phyloP scores from a whole-genome alignment of 305 asterid species.

The Fraxinus greggii region DNA sequence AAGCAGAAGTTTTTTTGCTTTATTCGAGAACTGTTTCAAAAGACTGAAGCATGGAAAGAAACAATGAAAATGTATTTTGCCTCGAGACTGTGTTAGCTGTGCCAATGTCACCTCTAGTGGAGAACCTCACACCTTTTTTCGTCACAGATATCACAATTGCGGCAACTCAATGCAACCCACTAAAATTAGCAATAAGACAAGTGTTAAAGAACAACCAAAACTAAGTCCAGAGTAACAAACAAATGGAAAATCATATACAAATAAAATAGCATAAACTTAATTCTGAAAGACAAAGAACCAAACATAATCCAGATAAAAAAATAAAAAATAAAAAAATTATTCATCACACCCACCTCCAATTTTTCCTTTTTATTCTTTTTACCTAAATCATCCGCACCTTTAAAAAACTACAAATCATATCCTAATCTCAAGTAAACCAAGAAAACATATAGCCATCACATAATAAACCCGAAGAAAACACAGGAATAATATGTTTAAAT shows the following conservation, averaged over 20 bases:
- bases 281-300: not conserved
- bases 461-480: not conserved
- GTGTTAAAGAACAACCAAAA: not conserved
- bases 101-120: conserved; percentile 91
- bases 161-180: not conserved
- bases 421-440: not conserved
- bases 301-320: not conserved
- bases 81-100: conserved; percentile 78
- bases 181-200: not conserved
- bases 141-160: conserved; percentile 90
- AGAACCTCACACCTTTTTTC: conserved; percentile 91
- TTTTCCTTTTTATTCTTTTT: no score
- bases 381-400: no score
- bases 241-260: not conserved
- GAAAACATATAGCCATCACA: not conserved
- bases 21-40: not conserved
- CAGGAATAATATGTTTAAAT: not conserved
- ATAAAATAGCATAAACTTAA: not conserved
- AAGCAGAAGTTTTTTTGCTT: not conserved
- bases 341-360: no score
- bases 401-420: no score
- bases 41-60: not conserved
- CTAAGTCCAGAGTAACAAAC: not conserved
- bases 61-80: conserved; percentile 52
- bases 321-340: no score